Conservation (phyloP, 768 basidiomycete species). For the Boletus patriciae region DNA sequence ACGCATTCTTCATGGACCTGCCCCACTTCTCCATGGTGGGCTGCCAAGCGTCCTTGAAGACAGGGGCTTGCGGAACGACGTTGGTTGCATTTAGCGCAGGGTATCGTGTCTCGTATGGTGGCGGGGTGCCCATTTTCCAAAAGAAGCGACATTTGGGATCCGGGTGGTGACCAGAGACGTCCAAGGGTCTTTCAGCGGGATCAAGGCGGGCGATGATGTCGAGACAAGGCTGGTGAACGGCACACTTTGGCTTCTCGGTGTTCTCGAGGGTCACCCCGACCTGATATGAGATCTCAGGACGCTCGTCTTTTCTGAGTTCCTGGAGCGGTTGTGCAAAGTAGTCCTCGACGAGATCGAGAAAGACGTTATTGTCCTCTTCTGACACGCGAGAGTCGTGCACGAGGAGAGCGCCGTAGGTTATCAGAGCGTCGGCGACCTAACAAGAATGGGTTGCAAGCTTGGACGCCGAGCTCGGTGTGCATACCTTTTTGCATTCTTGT, state of each 20-base stretch:
- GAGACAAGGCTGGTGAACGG: constrained; percentile 79
- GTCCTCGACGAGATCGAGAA: constrained; percentile 90
- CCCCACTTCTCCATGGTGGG: constrained; percentile 86
- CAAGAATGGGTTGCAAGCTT: background rate
- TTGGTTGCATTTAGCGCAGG: constrained; percentile 79
- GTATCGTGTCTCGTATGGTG: constrained; percentile 77
- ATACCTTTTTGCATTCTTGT: constrained; percentile 67
- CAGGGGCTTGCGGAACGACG: constrained; percentile 66
- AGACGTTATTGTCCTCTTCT: constrained; percentile 75
- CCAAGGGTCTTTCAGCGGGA: constrained; percentile 78
- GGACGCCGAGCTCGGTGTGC: background rate
- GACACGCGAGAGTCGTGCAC: constrained; percentile 83
- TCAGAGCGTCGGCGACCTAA: constrained; percentile 79
- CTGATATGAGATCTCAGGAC: constrained; percentile 87
- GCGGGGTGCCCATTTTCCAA: constrained; percentile 75
- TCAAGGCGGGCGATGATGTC: constrained; percentile 75
- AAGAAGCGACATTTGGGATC: constrained; percentile 97
- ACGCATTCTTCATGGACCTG: constrained; percentile 84
- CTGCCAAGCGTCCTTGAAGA: constrained; percentile 64
- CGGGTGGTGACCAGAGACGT: constrained; percentile 73
- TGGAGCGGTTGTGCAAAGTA: constrained; percentile 78
- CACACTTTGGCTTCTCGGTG: constrained; percentile 89
- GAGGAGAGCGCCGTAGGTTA: constrained; percentile 82
- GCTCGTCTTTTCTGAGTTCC: constrained; percentile 70
- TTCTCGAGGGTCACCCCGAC: constrained; percentile 95